A percentile compares a stretch with the other conserved stretches of the same genome.
phyloP scores from a whole-genome alignment of 2,329 filamentous ascomycete genomes.

The Erysiphe pisi region DNA sequence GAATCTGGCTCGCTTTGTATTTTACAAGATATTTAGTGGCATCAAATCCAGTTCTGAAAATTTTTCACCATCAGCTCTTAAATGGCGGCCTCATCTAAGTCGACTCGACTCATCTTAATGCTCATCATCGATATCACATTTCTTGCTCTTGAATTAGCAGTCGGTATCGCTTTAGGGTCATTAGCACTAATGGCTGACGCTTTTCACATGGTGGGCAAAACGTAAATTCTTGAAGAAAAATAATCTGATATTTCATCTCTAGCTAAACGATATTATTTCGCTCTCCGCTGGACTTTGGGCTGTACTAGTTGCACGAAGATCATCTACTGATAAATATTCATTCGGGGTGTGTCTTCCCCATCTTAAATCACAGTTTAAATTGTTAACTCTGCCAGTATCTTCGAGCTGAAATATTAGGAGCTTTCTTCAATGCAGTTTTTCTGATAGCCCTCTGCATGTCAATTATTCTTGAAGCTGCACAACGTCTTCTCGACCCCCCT shows the following conservation, averaged over 20 bases:
- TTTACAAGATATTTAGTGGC: no score
- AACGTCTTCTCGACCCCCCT: constrained; percentile 83
- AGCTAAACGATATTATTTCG: constrained; percentile 97
- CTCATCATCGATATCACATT: constrained; percentile 81
- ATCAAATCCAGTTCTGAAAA: no score
- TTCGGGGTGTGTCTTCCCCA: constrained; percentile 60
- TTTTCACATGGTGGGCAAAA: constrained; percentile 78
- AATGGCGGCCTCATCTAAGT: constrained; percentile 80
- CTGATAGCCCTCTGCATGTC: constrained; percentile 91
- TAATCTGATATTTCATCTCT: constrained; percentile 24
- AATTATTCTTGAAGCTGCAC: constrained; percentile 89
- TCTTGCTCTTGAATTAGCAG: constrained; percentile 77
- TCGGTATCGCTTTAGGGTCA: constrained; percentile 78
- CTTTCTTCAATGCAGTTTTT: constrained; percentile 95
- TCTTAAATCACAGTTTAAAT: not conserved
- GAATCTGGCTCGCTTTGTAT: no score
- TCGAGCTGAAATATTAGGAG: constrained; percentile 90
- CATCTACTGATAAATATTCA: constrained; percentile 81
- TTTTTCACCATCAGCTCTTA: not conserved
- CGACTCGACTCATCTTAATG: constrained; percentile 82
- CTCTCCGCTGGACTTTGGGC: constrained; percentile 89
- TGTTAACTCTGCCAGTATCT: constrained; percentile 57
- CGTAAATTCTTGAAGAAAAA: not conserved
- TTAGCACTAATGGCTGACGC: constrained; percentile 91
- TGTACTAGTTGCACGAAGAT: constrained; percentile 75